Base-by-base conservation (phyloP, 2,329 filamentous ascomycete genomes). In the Pestalotiopsis sp. region DNA sequence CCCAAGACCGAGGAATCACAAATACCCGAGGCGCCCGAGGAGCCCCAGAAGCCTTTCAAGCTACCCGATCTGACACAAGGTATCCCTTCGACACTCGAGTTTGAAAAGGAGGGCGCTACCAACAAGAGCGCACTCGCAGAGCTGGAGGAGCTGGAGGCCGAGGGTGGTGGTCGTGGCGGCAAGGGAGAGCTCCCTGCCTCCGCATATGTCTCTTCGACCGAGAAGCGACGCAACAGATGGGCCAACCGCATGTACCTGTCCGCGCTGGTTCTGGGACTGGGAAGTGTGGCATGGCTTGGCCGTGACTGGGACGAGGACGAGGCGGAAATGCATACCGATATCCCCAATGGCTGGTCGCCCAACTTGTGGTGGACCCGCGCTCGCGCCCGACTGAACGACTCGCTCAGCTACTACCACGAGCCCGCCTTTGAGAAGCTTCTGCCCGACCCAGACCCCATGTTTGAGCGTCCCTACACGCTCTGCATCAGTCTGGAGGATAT, bases 401-500 rank as follows among this genome's bases (percentile, higher is more conserved):
- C 94, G 68, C 87, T 96, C 70, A 92, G 91, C 73, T 98, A 98
- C 85, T 99, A 98, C 84, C 95, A 95, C 73, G 95, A 98, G 76
- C 96, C 96, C 3, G 92, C 95, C 9, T 98, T 98, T 80, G 91
- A 94, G 68, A 98, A 98, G 85, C 87, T 99, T 69, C 87, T 99
- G 23, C 96, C 93, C 6, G 92, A 95, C 73, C 87, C 90, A 56
- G 91, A 97, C 72, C 92, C 93, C 20, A 88, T 89, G 67, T 91
- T 94, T 76, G 91, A 92, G 74, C 92, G 93, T 62, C 95, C 95
- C 11, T 97, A 97, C 81, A 98, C 96, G 0, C 86, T 99, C 38
- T 95, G 97, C 38, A 85, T 99, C 74, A 96, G 93, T 79, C 83
- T 99, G 76, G 96, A 99, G 79, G 95, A 99, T 80, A 87, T 99